A percentile compares a stretch with the other conserved stretches of the same genome.
Evolutionary conservation across 306 rosid species (phyloP).

Genomic region (Begonia fuchsioides): DNA sequence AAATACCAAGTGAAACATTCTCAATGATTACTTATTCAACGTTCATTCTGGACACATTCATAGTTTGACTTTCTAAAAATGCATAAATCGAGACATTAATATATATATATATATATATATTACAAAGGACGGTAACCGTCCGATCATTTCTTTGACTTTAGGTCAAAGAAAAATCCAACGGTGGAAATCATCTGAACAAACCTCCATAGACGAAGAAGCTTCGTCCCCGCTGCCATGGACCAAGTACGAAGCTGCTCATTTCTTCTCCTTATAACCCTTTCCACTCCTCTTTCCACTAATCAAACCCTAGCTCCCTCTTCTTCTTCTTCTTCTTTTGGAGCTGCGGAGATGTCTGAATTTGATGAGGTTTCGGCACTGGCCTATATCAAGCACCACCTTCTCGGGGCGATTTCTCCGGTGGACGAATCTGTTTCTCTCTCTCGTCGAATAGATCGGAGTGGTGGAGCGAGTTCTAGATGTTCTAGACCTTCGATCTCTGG

Average conservation of each 20-base stretch:
- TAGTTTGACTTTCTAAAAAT: no score
- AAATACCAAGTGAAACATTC: no score
- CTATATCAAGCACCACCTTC: conserved; percentile 44
- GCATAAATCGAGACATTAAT: no score
- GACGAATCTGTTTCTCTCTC: background rate
- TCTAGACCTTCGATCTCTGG: conserved; percentile 20
- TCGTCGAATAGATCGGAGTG: background rate
- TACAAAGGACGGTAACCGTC: no score
- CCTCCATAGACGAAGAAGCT: background rate
- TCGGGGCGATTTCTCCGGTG: conserved; percentile 59
- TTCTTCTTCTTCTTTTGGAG: no score
- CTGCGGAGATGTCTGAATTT: conserved; percentile 22
- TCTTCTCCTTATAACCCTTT: conserved; percentile 12
- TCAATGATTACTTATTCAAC: no score
- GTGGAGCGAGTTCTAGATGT: conserved; percentile 6
- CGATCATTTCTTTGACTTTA: no score
- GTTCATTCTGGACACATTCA: no score
- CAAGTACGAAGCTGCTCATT: conserved; percentile 9
- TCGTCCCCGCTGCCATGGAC: background rate
- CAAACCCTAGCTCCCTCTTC: background rate
- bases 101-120: no score
- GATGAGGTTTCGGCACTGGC: conserved; percentile 24
- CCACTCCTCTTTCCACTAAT: background rate
- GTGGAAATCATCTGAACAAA: no score
- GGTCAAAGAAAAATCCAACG: no score